Conservation (phyloP, 202 grass and related monocot species). For the Hordeum pubiflorum region DNA sequence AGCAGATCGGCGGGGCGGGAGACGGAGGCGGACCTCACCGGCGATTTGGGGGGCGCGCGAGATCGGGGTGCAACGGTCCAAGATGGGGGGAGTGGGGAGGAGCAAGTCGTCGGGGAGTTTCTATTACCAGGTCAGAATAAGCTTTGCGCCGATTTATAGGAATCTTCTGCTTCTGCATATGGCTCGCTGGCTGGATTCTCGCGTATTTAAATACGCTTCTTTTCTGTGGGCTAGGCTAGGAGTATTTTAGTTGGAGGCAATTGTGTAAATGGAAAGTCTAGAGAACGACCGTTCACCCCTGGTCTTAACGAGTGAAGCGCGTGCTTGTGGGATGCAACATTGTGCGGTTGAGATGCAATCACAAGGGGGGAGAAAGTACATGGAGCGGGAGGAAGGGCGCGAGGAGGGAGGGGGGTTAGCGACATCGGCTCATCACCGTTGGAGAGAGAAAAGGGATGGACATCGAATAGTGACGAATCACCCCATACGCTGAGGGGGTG, state of each 20-base stretch:
- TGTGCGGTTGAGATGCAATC: not conserved
- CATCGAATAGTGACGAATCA: no score
- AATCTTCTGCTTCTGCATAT: not conserved
- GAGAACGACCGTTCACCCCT: not conserved
- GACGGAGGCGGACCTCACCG: not conserved
- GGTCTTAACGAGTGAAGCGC: not conserved
- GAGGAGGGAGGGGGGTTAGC: no score
- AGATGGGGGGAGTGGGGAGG: not conserved
- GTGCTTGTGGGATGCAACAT: not conserved
- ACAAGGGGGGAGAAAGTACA: no score
- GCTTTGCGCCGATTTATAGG: slow-evolving; percentile 14
- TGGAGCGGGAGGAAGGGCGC: no score
- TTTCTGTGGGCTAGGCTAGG: not conserved
- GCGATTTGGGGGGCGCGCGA: not conserved
- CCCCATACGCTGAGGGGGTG: no score
- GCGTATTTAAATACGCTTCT: not conserved
- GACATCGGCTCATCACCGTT: no score
- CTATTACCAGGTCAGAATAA: slow-evolving; percentile 22
- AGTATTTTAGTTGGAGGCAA: not conserved
- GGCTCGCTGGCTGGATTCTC: not conserved
- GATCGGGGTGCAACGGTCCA: slow-evolving; percentile 18
- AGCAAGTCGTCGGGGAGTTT: slow-evolving; percentile 28
- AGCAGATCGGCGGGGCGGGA: not conserved
- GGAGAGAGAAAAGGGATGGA: no score
- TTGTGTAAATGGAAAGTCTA: not conserved